phyloP scores from a whole-genome alignment of 176 grass and related monocot species.

The Puya raimondii region DNA sequence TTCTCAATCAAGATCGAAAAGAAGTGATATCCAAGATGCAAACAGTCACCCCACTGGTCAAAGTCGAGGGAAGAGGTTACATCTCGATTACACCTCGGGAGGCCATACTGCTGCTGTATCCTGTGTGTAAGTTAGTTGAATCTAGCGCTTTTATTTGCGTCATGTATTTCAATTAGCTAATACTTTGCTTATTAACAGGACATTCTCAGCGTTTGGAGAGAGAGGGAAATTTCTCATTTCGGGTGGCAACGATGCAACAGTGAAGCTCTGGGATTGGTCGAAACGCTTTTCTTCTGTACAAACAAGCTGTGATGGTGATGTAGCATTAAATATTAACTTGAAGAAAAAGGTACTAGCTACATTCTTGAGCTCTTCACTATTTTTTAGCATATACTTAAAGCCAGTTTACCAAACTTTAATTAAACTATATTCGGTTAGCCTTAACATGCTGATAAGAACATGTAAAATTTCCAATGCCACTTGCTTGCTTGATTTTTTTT shows the following conservation, averaged over 20 bases:
- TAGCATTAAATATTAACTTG: slow-evolving; percentile 59
- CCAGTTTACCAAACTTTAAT: neutral
- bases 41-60: slow-evolving; percentile 11
- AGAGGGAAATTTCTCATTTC: slow-evolving; percentile 85
- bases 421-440: neutral
- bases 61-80: slow-evolving; percentile 44
- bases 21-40: slow-evolving; percentile 29
- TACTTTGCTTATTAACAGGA: slow-evolving; percentile 42
- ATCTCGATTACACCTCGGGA: slow-evolving; percentile 61
- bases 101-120: slow-evolving; percentile 81
- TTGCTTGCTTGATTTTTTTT: neutral
- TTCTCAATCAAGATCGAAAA: slow-evolving; percentile 34
- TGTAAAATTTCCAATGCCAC: no score
- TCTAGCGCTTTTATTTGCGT: slow-evolving; percentile 5
- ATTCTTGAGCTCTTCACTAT: neutral
- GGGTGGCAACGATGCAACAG: slow-evolving; percentile 73
- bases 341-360: slow-evolving; percentile 57
- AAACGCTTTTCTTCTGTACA: slow-evolving; percentile 52
- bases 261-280: slow-evolving; percentile 95
- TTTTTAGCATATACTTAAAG: neutral
- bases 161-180: slow-evolving; percentile 12
- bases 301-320: slow-evolving; percentile 38
- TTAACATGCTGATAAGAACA: no score
- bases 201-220: slow-evolving; percentile 84
- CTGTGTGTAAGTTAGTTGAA: slow-evolving; percentile 65